Base-by-base conservation (phyloP, 2,329 filamentous ascomycete genomes). In the Diaporthe citri region DNA sequence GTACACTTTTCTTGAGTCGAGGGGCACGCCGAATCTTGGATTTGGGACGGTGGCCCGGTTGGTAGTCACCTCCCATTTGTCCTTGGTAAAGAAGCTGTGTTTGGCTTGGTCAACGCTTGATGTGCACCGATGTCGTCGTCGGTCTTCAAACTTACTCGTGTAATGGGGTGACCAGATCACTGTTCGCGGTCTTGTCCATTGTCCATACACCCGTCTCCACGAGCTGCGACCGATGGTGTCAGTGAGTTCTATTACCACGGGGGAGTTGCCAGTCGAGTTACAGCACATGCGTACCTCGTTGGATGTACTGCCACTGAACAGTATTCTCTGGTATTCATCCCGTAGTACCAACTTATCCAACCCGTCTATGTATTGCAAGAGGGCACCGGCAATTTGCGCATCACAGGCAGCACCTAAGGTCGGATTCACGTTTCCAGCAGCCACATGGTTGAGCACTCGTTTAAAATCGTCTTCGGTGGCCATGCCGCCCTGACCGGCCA, bases 291-390 rank as follows among this genome's bases (percentile, higher is more conserved):
- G 46, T 66, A 76, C 75, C n/a, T 76, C 75, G 5, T 75, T 55
- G 20, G 73, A 28, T 2, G 75, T 69, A 22, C 57, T 57, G 0
- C 71, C 71, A 3, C 34, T n/a, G 34, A 75, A 75, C 6, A 75
- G 22, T 7, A 73, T 22, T 36, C 75, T 55, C 66, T 76, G 75
- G n/a, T 76, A 75, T 20, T 75, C 73, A 20, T 75, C 59, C 20
- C 28, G 28, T 15, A 73, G 57, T 31, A n/a, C 20, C 17, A 31
- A 43, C 20, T 43, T 46, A 10, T 55, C 1, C 28, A 55, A n/a
- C n/a, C 39, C 20, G 1, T 75, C 70, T 31, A 55, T 36, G 7
- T 70, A 12, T 3, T 41, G 41, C 12, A 74, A 17, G 4, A 76
- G 31, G 4, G 72, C 51, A 7, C 7, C 25, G 12, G 66, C 74